Conservation (phyloP, 2,329 filamentous ascomycete genomes). For the Penicillium frequentans region DNA sequence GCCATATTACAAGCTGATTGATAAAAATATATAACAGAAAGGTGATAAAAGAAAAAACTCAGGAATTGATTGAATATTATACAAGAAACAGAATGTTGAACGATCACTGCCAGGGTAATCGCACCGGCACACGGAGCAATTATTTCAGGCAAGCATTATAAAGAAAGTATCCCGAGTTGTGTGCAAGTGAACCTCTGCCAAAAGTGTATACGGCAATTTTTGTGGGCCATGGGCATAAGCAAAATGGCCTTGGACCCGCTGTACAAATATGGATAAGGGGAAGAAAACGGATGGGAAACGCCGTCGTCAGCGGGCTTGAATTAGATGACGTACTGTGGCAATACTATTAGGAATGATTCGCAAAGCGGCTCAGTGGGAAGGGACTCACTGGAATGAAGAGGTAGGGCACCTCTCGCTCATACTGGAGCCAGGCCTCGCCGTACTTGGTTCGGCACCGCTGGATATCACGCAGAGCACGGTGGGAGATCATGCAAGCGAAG, state of each 20-base stretch:
- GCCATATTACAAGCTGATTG: not conserved
- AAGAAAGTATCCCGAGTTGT: conserved; percentile 15
- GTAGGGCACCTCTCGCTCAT: conserved; percentile 77
- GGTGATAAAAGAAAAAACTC: not conserved
- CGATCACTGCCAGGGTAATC: not conserved
- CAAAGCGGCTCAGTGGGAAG: not conserved
- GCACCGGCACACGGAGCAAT: not conserved
- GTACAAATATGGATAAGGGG: conserved; percentile 7
- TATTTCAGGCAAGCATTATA: conserved; percentile 17
- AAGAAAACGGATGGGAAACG: not conserved
- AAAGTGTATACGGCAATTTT: conserved; percentile 6
- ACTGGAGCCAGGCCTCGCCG: conserved; percentile 78
- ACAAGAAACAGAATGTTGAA: conserved; percentile 23
- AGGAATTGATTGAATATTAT: conserved; percentile 24
- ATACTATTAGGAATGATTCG: not conserved
- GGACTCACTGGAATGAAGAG: conserved; percentile 72
- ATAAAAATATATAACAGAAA: not conserved
- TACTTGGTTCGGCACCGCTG: conserved; percentile 75
- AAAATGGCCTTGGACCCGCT: conserved; percentile 9
- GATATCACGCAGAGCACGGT: conserved; percentile 75
- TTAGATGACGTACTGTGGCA: conserved; percentile 35
- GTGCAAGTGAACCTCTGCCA: conserved; percentile 4
- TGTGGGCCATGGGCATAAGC: conserved; percentile 2
- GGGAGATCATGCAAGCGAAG: conserved; percentile 76
- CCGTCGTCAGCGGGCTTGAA: not conserved